Evolutionary conservation across 2,329 filamentous ascomycete genomes (phyloP), one percentile per base, ranked within the genome.

Genomic region (Cordyceps cateniannulata): DNA sequence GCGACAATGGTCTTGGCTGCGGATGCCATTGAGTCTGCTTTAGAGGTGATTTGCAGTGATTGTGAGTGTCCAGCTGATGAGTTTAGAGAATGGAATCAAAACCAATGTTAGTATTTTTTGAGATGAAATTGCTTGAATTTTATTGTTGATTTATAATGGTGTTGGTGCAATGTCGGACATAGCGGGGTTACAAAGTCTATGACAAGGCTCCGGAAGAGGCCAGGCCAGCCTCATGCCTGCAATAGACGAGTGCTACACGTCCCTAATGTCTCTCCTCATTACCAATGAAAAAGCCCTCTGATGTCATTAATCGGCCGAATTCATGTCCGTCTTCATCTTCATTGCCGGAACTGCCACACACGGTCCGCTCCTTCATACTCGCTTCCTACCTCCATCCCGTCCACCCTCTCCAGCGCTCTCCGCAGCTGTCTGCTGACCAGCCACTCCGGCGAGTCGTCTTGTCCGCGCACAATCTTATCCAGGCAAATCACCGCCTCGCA

Each of bases 1-100:
- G 80, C 79, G 18, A 82, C 73, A 45, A 82, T 68, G 5, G 79
- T 81, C 68, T 81, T 81, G 61, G 72, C 69, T n/a, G 50, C 40
- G 8, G 58, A 40, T 27, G 58, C 49, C 58, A 60, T 60, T 16
- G 4, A 3, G n/a, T 20, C 22, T 40, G 14, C 24, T 16, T 45
- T 6, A 1, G 35, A 7, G 29, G 12, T 38, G 12, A 12, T 38
- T 24, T 10, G 20, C 24, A 3, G 3, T 8, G 20, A 7, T 22
- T 24, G 29, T 35, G 32, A 35, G 49, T 7, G 6, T 38, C 1
- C 5, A 35, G n/a, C 2, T 16, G 10, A 6, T 22, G 8, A 22
- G 3, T 25, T 35, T 12, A 35, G 14, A 12, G 10, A 35, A 20
- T 5, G 20, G 8, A 25, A n/a, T 25, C 5, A 2, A 18, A 35